phyloP scores from a whole-genome alignment of 2,329 filamentous ascomycete genomes.

The Zopfia rhizophila region DNA sequence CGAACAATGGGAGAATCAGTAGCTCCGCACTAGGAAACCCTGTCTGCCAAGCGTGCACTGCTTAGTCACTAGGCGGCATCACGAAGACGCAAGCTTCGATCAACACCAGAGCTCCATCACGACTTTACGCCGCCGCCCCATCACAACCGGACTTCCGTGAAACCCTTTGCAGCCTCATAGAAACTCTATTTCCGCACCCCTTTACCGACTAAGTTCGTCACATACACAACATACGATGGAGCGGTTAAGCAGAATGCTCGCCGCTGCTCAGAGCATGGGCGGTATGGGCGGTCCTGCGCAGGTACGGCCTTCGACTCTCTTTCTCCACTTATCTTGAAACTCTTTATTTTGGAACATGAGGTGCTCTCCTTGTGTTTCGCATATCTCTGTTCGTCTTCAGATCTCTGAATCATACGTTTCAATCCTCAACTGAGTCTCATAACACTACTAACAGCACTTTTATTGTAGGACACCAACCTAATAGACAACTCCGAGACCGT shows the following conservation, averaged over 20 bases:
- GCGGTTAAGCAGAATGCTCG: conserved; percentile 88
- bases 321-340: neutral
- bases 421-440: neutral
- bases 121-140: conserved; percentile 6
- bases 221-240: conserved; percentile 71
- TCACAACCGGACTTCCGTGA: too few species aligned
- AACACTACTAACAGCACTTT: too few species aligned
- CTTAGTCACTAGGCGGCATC: conserved; percentile 13
- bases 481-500: conserved; percentile 99
- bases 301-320: conserved; percentile 59
- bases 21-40: conserved; percentile 23
- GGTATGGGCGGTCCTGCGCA: conserved; percentile 74
- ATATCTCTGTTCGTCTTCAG: too few species aligned
- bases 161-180: conserved; percentile 21
- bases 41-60: conserved; percentile 18
- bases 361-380: too few species aligned
- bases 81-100: conserved; percentile 25
- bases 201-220: conserved; percentile 2
- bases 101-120: conserved; percentile 12
- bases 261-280: conserved; percentile 73
- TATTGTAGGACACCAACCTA: conserved; percentile 94
- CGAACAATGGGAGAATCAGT: conserved; percentile 20
- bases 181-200: conserved; percentile 10
- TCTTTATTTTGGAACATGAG: too few species aligned
- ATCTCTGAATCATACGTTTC: too few species aligned